Base-by-base conservation (phyloP, 495 filamentous ascomycete species). In the Schizothecium vesticola region DNA sequence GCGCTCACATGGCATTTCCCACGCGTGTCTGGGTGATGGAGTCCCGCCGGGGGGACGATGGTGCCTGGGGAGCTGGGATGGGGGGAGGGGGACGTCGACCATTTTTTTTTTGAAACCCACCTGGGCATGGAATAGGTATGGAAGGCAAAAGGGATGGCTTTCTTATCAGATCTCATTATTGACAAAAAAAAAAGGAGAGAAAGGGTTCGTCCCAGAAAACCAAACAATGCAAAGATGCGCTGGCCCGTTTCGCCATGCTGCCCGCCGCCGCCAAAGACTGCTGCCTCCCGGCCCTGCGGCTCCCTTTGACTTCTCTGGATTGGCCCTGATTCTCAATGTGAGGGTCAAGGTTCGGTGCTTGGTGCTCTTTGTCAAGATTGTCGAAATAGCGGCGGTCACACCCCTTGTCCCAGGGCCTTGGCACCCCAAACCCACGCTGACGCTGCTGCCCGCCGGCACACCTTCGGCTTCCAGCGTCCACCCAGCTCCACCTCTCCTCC, bases 401-500 rank as follows among this genome's bases (percentile, higher is more conserved):
- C 43, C 43, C 43, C 43, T 51, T 51, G 43, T 51, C 43, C 43
- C 43, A 51, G n/a, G 43, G 43, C 43, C 43, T 51, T 51, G 43
- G 43, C 43, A 51, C 43, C 43, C 43, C 43, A 51, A 51, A 51
- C 43, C 43, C 43, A 51, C 43, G 43, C 43, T 51, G 43, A 51
- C 43, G 43, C 43, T n/a, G 43, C 43, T 51, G 43, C 43, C 43
- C 43, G 43, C 43, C 43, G 43, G 8, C 43, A n/a, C 43, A 51
- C 43, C 16, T 51, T 51, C 43, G 43, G 43, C 43, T 19, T 64
- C 28, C 62, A 21, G 62, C 29, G 62, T 43, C 62, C 62, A 64
- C n/a, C 62, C 62, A 26, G 23, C 28, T 66, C 25, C 21, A 58
- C 25, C 31, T 58, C 56, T 67, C 56, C 56, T 21, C 65, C 65